Base-by-base conservation (phyloP, 75 land plant species). In the Cupressus sempervirens region DNA sequence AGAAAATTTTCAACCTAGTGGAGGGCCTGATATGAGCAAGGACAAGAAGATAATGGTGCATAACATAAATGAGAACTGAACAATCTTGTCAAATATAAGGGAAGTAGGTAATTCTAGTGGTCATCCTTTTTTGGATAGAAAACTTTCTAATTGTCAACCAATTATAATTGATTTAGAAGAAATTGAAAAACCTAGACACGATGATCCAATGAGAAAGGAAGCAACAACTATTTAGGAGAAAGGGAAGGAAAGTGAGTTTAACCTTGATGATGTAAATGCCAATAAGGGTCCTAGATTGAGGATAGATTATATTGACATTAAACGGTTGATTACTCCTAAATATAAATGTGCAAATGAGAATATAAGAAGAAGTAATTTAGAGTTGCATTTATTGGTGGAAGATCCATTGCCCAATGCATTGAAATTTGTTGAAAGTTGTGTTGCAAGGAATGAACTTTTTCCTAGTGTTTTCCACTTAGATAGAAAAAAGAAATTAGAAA, bases 391-490 rank as follows among this genome's bases (percentile, higher is more conserved):
- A 12, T 68, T 41, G 58, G 87, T 83, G 38, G 84, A 86, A 3
- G 87, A 86, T 43, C 87, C 84, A 35, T 79, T 86, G 73, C 65
- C 80, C 11, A 79, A 48, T 48, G 87, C 84, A 83, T 15, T 83
- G 16, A 8, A 8, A 10, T 7, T 73, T 34, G 84, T 80, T 36
- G 81, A 41, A 76, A 62, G 16, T 29, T 80, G 45, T 45, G 12
- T 14, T 10, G 67, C 56, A 3, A 75, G 30, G 65, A 9, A 50
- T 76, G 81, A 85, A 85, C 16, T n/a, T 48, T 9, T 18, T 18
- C 36, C 38, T 75, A 11, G n/a, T 16, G 56, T 46, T 45, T 56
- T 35, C 35, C 46, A 9, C 26, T 23, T 77, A 43, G 48, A 77
- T 77, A 50, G 81, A 43, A 77, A 43, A 0, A 10, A 43, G 46